Base-by-base conservation (phyloP, 306 rosid species). In the Prunus fruticosa region DNA sequence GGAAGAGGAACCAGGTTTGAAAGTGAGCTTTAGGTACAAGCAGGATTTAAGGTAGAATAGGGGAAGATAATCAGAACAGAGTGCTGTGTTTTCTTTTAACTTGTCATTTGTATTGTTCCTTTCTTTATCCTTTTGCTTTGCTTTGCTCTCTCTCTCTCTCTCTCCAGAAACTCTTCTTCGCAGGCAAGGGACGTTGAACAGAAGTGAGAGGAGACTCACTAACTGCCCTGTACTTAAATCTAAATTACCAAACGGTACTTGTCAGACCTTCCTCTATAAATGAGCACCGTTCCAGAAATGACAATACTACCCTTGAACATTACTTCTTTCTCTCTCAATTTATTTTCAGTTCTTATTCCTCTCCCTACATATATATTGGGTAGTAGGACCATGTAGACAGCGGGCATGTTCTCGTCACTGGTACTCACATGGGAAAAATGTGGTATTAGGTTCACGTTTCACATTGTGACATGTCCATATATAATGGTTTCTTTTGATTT, bases 131-230 rank as follows among this genome's bases (percentile, higher is more conserved):
- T 70, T 12, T 53, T 81, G 69, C 27, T 74, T 28, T 73, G 71
- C 72, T 66, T 78, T 83, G 86, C 68, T 67, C 50, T 61, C 13
- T 58, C 15, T 77, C 53, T 79, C 51, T 86, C 67, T 71, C 45
- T 68, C 34, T 54, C n/a, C 46, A 65, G 30, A 34, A 81, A 71
- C 75, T 5, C 88, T 80, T 69, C 96, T 89, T 89, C 73, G 96
- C 88, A 87, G 91, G 91, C 84, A 81, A 88, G 93, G 88, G 90
- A 88, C 83, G 88, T 84, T 82, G 92, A 84, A 87, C 82, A 51
- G 50, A 78, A 82, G 82, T 19, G 89, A 87, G 91, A 62, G 47
- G 84, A 84, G 93, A 91, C 97, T 79, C 60, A 11, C 86, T 77
- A 89, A 85, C 96, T 78, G 96, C 87, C 79, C 72, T 50, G 61